Evolutionary conservation across 192 early-diverging fungal genomes (phyloP), one percentile per base, ranked within the genome.

Genomic region (Coemansia javaensis): DNA sequence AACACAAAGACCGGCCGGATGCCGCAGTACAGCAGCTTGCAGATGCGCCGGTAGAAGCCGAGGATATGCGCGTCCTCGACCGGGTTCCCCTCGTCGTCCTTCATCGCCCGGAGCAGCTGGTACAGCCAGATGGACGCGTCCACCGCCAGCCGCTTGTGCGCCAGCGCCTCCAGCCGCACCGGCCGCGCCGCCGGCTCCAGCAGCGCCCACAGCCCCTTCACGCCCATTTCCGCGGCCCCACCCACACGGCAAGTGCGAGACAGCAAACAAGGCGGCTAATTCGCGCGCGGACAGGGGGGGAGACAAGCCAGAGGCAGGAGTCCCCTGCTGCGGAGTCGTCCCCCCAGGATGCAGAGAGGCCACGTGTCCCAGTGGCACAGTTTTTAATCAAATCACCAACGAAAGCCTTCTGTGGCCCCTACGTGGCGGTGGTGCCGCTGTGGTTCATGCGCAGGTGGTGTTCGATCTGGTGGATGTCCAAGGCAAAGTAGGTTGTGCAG

Each of bases 91-190:
- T 93, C 83, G 22, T 78, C 79, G 67, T 94, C 93, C 20, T 85
- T 82, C 85, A 98, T 91, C 4, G 94, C 93, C 50, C 90, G 90
- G 27, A 96, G 50, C 50, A 98, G 94, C 78, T 99, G 97, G 60
- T 98, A 83, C 23, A 98, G 79, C 97, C 97, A 99, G 40, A 99
- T 98, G 41, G 84, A 88, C 14, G 94, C 97, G 73, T 97, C 94
- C 18, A 99, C 80, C 3, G 93, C 94, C 40, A 99, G 63, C 20
- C 75, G 65, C 51, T 84, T 85, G 50, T 87, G 81, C 5, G 73
- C 56, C 22, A 99, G 66, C 14, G 82, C 73, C 14, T 99, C 96
- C 18, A 99, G 64, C 21, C 84, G 75, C 32, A 87, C 78, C 14
- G 86, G 88, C 42, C 88, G 77, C 21, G 83, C 83, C 10, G 80